Conservation (phyloP, 2,329 filamentous ascomycete genomes). For the Cadophora sp. region DNA sequence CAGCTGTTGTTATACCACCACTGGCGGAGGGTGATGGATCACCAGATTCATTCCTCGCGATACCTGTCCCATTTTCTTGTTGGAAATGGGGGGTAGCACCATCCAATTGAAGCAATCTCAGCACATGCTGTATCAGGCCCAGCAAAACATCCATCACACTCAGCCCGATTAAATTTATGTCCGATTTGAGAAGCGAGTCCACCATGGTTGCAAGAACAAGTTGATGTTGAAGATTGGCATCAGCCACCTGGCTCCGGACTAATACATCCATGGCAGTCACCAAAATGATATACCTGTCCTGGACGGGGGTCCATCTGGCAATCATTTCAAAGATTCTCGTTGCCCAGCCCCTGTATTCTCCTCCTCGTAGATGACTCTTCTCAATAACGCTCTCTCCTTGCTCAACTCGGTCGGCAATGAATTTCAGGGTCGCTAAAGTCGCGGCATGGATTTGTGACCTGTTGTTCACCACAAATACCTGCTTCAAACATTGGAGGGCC, state of each 20-base stretch:
- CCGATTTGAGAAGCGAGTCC: constrained; percentile 81
- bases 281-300: constrained; percentile 91
- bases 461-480: constrained; percentile 84
- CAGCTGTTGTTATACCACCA: constrained; percentile 38
- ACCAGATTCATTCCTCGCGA: constrained; percentile 17
- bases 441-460: constrained; percentile 81
- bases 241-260: constrained; percentile 69
- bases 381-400: constrained; percentile 61
- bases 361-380: constrained; percentile 45
- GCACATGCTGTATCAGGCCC: constrained; percentile 83
- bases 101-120: constrained; percentile 74
- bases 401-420: constrained; percentile 67
- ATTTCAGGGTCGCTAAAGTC: constrained; percentile 75
- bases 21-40: constrained; percentile 31
- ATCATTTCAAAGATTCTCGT: constrained; percentile 81
- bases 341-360: constrained; percentile 73
- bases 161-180: constrained; percentile 91
- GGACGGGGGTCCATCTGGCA: constrained; percentile 88
- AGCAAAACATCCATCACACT: constrained; percentile 95
- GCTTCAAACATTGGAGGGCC: constrained; percentile 85
- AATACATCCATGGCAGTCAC: constrained; percentile 82
- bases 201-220: constrained; percentile 79
- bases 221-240: constrained; percentile 76
- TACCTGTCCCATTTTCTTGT: constrained; percentile 36
- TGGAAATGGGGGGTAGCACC: constrained; percentile 46